phyloP scores from a whole-genome alignment of 345 rosid species.

The Eucalyptus cladocalyx region DNA sequence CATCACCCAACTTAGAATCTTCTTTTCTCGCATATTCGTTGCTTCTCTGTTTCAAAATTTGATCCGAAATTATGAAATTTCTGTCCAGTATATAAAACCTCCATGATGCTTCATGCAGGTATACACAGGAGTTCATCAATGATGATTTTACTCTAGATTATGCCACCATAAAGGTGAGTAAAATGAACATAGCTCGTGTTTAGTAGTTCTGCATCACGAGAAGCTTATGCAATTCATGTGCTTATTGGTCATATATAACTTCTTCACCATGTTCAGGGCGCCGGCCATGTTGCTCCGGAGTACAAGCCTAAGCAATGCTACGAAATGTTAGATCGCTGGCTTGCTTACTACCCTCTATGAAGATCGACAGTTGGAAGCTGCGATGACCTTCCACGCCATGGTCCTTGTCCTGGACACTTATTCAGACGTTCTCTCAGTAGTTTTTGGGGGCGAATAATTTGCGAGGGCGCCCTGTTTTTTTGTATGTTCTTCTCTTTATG shows the following conservation, averaged over 20 bases:
- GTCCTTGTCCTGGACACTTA: not conserved
- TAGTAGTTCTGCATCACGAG: not conserved
- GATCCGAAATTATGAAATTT: not conserved
- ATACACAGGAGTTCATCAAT: slow-evolving; percentile 2
- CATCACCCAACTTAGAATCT: not conserved
- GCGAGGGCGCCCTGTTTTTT: not conserved
- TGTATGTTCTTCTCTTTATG: not conserved
- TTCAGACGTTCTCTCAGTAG: not conserved
- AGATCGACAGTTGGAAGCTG: not conserved
- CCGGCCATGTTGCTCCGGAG: slow-evolving; percentile 17
- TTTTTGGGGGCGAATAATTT: not conserved
- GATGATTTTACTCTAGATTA: not conserved
- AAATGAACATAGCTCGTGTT: not conserved
- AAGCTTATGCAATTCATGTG: not conserved
- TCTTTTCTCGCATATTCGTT: not conserved
- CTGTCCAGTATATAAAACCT: not conserved
- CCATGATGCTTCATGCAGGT: not conserved
- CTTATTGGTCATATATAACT: not conserved
- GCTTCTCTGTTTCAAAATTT: not conserved
- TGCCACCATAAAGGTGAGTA: slow-evolving; percentile 6
- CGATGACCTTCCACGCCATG: not conserved
- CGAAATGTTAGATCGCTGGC: slow-evolving; percentile 7
- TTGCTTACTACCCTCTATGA: not conserved
- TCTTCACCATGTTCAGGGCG: slow-evolving; percentile 1
- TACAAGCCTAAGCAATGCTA: slow-evolving; percentile 11